Conservation (phyloP, 192 early-diverging fungal genomes). For the Coemansia sp. region DNA sequence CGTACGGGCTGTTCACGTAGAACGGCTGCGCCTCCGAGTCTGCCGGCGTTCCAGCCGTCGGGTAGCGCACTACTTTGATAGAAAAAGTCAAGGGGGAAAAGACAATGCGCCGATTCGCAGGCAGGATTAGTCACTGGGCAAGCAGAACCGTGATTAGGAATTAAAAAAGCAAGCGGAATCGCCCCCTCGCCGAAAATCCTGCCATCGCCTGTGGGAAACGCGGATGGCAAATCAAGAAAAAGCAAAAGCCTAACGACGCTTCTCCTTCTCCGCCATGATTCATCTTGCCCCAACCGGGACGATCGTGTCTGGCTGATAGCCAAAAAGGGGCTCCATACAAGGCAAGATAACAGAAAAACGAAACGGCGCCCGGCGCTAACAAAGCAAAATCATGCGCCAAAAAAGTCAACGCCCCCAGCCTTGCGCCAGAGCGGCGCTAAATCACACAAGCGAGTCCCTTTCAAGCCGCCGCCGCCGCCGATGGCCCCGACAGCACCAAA, state of each 20-base stretch:
- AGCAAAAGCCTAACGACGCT: background rate
- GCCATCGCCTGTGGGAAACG: too few species aligned
- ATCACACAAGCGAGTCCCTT: too few species aligned
- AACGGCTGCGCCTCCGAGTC: slow-evolving; percentile 98
- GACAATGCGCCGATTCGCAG: too few species aligned
- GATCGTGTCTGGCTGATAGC: background rate
- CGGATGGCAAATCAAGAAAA: too few species aligned
- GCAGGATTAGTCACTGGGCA: too few species aligned
- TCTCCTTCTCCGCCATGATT: background rate
- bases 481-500: background rate
- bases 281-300: slow-evolving; percentile 1
- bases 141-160: too few species aligned
- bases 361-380: background rate
- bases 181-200: too few species aligned
- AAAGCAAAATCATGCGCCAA: background rate
- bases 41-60: slow-evolving; percentile 96
- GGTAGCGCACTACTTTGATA: slow-evolving; percentile 97
- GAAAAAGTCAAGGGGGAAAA: background rate
- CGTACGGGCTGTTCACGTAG: slow-evolving; percentile 99
- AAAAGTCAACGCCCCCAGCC: background rate
- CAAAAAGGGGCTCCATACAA: background rate
- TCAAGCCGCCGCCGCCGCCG: background rate
- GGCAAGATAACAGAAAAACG: slow-evolving; percentile 7
- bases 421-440: background rate
- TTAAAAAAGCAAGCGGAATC: too few species aligned